A percentile compares a stretch with the other conserved stretches of the same genome.
Evolutionary conservation across 2,329 filamentous ascomycete species (phyloP).

Genomic region (Tothia fuscella): DNA sequence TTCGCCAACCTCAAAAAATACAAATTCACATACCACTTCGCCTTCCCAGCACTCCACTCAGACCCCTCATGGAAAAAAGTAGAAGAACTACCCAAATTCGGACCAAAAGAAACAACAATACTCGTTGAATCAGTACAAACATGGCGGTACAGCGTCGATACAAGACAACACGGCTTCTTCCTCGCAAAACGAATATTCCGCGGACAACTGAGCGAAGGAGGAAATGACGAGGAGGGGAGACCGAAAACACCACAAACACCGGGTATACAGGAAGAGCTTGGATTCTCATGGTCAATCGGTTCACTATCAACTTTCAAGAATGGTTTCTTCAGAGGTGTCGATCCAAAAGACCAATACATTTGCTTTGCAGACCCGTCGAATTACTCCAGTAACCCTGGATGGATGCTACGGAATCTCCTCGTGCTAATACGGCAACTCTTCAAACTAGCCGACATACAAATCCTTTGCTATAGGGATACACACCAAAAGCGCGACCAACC

Average conservation of each 20-base stretch:
- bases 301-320: slow-evolving; percentile 67
- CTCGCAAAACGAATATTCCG: slow-evolving; percentile 60
- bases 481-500: slow-evolving; percentile 66
- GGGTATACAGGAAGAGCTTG: slow-evolving; percentile 38
- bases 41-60: slow-evolving; percentile 85
- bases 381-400: slow-evolving; percentile 75
- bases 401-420: slow-evolving; percentile 83
- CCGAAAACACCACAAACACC: slow-evolving; percentile 41
- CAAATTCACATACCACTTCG: slow-evolving; percentile 96
- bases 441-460: slow-evolving; percentile 61
- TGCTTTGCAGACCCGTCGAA: slow-evolving; percentile 89
- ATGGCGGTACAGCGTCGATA: slow-evolving; percentile 74
- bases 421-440: slow-evolving; percentile 76
- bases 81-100: slow-evolving; percentile 36
- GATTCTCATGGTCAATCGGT: slow-evolving; percentile 66
- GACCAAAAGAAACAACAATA: slow-evolving; percentile 57
- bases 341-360: slow-evolving; percentile 65
- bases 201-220: slow-evolving; percentile 14
- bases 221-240: slow-evolving; percentile 20
- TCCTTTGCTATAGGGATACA: slow-evolving; percentile 82
- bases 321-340: slow-evolving; percentile 69
- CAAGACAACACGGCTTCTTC: slow-evolving; percentile 87
- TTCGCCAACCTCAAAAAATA: slow-evolving; percentile 97
- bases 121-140: slow-evolving; percentile 76
- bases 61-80: slow-evolving; percentile 67